Evolutionary conservation across 2,329 filamentous ascomycete species (phyloP), one percentile per base, ranked within the genome.

Genomic region (Geosmithia flava): DNA sequence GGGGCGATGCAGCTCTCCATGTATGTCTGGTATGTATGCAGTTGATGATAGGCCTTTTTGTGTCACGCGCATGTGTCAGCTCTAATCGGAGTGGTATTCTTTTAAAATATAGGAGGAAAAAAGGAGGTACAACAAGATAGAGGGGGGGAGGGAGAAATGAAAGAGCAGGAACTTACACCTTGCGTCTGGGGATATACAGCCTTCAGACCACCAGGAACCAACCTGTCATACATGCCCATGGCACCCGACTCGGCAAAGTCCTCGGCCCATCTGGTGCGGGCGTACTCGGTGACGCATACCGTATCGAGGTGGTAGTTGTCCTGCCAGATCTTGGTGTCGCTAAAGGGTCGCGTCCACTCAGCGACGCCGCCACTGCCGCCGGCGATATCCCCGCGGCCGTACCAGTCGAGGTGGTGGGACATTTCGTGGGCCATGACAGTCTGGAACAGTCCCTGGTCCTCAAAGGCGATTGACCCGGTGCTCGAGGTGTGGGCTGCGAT

Each of bases 191-290:
- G 52, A 37, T 56, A 51, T 10, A 59, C 53, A 10, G 29, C 49
- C 23, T 48, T 52, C 20, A 59, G 49, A 13, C 58, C 58, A 19
- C 55, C 55, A 5, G 57, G 56, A 7, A 60, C 57, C 39, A 54
- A 48, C 48, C 55, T 55, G 48, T 60, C 56, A 45, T 53, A 59
- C 2, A 61, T 33, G 11, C 50, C 54, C 7, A 60, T 48, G 15
- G 55, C 46, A 11, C 51, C 56, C 20, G 53, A 37, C 52, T 61
- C 55, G 27, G 58, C 58, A 48, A 56, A 59, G 53, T 59, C 50
- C 53, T 60, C 58, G 16, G 50, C 43, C 49, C 53, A 56, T 41
- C 51, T 54, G 20, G 50, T 46, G 20, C 49, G 46, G 11, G 51
- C 51, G 49, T 61, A 61, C 10, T 29, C 47, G 13, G 49, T 52